Conservation (phyloP, 306 rosid species). For the Ormosia emarginata region DNA sequence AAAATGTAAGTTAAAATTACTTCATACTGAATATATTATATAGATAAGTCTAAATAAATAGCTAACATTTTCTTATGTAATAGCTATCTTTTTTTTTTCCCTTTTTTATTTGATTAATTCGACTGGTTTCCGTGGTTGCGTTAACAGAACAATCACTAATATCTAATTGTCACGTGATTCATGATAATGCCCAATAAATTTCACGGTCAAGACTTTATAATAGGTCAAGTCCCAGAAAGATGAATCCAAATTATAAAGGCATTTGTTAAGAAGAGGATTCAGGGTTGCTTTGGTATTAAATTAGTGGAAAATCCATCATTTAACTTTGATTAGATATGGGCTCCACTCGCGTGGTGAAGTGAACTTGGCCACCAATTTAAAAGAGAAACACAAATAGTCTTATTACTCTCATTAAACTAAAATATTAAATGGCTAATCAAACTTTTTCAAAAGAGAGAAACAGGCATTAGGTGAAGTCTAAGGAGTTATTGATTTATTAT, state of each 20-base stretch:
- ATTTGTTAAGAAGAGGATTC: background rate
- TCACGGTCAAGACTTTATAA: constrained; percentile 27
- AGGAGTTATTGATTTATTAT: background rate
- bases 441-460: background rate
- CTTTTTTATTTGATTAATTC: background rate
- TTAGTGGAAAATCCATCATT: background rate
- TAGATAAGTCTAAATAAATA: background rate
- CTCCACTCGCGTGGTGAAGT: background rate
- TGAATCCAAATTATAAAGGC: constrained; percentile 2
- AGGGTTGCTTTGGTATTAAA: background rate
- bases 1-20: background rate
- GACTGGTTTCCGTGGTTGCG: background rate
- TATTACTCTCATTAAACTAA: constrained; percentile 17
- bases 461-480: constrained; percentile 15
- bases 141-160: background rate
- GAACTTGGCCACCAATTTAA: constrained; percentile 23
- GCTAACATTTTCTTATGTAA: no score
- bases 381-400: constrained; percentile 4
- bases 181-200: background rate
- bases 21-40: background rate
- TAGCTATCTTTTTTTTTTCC: background rate
- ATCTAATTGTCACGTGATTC: constrained; percentile 24
- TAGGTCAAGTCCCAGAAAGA: constrained; percentile 18
- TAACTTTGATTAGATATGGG: background rate
- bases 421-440: background rate